These are phyloP conservation scores for Aspergillus terreus DNA, from an alignment of 2,329 filamentous ascomycete species.

Conservation along the genomic window DNA sequence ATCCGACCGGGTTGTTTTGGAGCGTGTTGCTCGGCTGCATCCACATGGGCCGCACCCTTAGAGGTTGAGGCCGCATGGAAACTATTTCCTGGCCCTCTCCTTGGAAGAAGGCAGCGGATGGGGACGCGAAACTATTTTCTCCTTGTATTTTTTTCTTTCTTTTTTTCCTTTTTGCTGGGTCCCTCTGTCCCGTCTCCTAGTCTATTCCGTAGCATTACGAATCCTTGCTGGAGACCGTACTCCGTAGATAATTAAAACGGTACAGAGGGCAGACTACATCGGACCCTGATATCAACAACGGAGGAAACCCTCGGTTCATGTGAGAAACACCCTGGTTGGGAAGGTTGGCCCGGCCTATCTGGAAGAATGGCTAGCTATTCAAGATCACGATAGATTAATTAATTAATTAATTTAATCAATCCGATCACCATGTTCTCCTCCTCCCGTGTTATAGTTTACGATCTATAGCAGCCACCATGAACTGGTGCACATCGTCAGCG, in stretches of 20 bases:
- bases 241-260: conserved; percentile 3
- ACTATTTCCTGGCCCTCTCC: background rate
- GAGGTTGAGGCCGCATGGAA: background rate
- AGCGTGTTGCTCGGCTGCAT: background rate
- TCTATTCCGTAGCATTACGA: conserved; percentile 2
- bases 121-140: background rate
- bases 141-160: background rate
- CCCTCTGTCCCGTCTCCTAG: conserved; percentile 1
- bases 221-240: background rate
- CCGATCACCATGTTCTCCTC: background rate
- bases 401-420: background rate
- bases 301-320: conserved; percentile 8
- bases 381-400: background rate
- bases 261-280: background rate
- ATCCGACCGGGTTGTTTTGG: background rate
- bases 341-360: background rate
- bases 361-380: too few species aligned
- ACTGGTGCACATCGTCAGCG: too few species aligned
- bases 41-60: background rate
- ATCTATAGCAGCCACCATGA: background rate
- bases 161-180: background rate
- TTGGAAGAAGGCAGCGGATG: background rate
- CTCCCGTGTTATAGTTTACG: background rate
- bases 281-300: background rate
- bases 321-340: conserved; percentile 2